Conservation (phyloP, 306 rosid species). For the Prosopis cineraria region DNA sequence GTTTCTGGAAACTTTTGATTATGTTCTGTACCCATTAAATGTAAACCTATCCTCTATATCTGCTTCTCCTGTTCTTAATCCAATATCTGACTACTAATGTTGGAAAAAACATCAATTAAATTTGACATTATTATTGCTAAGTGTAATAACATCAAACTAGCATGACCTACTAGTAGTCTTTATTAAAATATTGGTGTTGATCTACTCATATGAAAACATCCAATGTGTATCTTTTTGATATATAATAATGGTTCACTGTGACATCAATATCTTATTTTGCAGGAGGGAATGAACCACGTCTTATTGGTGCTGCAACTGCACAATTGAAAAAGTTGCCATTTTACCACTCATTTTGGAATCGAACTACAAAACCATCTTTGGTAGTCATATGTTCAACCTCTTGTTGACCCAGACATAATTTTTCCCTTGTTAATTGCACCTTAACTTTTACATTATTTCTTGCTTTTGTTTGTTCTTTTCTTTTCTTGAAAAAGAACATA, state of each 20-base stretch:
- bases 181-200: too few species aligned
- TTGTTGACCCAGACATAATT: constrained; percentile 4
- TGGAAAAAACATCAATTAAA: not conserved
- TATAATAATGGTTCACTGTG: constrained; percentile 9
- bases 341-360: constrained; percentile 99
- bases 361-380: constrained; percentile 92
- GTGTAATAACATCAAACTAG: not conserved
- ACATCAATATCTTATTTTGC: constrained; percentile 32
- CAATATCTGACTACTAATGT: not conserved
- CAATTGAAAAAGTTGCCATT: constrained; percentile 92
- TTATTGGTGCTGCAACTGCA: constrained; percentile 78
- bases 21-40: not conserved
- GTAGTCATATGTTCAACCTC: constrained; percentile 47
- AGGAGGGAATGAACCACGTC: constrained; percentile 93
- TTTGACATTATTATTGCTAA: not conserved
- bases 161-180: not conserved
- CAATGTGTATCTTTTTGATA: not conserved
- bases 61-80: not conserved
- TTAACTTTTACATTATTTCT: constrained; percentile 14
- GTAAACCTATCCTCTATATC: not conserved
- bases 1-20: not conserved
- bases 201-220: constrained; percentile 4
- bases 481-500: not conserved
- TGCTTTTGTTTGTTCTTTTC: constrained; percentile 19
- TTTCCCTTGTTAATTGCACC: constrained; percentile 1